Percentiles rank a stretch among this genome's conserved stretches.
phyloP scores from a whole-genome alignment of 805 yeast species.

The Hanseniaspora taiwanica region DNA sequence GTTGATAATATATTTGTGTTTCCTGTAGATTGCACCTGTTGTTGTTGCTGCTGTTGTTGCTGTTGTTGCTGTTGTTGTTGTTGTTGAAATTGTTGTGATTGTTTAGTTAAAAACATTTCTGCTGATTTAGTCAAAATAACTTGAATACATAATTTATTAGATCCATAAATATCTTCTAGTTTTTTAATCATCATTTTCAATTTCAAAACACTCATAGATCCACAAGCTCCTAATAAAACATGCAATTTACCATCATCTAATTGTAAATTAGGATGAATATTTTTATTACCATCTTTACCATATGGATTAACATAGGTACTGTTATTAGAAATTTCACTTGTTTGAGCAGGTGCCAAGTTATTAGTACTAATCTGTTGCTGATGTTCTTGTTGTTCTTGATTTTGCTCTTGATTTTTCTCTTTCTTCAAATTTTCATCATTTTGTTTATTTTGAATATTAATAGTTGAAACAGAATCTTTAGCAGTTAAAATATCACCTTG shows the following conservation, averaged over 20 bases:
- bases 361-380: conserved; percentile 5
- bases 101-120: conserved; percentile 44
- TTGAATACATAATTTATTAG: conserved; percentile 67
- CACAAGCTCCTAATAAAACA: conserved; percentile 76
- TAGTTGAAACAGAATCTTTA: too few relatives aligned
- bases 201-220: conserved; percentile 74
- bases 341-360: too few relatives aligned
- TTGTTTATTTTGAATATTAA: too few relatives aligned
- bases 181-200: conserved; percentile 69
- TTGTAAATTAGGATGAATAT: conserved; percentile 50
- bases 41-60: not conserved
- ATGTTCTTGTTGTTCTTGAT: conserved; percentile 5
- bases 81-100: conserved; percentile 8
- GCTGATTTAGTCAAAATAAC: conserved; percentile 78
- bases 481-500: too few relatives aligned
- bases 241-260: conserved; percentile 84
- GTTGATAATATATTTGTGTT: not conserved
- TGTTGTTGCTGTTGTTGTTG: conserved; percentile 6
- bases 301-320: not conserved
- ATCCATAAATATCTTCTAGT: conserved; percentile 59
- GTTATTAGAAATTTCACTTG: not conserved
- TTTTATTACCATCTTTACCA: conserved; percentile 29
- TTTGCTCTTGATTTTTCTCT: conserved; percentile 5
- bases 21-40: not conserved
- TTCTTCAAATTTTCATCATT: too few relatives aligned